Conservation (phyloP, 2,329 filamentous ascomycete species). For the Sclerotinia borealis region DNA sequence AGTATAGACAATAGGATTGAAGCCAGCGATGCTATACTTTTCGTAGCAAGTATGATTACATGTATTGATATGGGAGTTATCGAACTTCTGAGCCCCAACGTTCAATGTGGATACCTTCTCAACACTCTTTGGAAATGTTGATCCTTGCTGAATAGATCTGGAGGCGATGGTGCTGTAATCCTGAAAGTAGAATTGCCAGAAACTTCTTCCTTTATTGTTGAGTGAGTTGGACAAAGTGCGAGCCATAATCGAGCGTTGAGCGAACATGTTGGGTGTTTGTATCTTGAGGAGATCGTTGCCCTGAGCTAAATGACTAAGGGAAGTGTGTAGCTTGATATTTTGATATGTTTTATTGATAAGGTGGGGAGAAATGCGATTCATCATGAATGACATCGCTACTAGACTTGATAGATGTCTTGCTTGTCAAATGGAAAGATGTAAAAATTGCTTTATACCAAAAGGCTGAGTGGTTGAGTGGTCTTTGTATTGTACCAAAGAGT, state of each 20-base stretch:
- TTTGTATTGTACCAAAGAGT: background rate
- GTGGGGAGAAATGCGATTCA: background rate
- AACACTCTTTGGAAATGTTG: background rate
- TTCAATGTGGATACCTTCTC: fast-evolving
- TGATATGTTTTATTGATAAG: background rate
- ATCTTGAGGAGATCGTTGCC: background rate
- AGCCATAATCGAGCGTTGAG: background rate
- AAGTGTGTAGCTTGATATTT: background rate
- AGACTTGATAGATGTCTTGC: background rate
- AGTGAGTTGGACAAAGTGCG: no score
- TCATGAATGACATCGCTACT: background rate
- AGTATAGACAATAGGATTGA: background rate
- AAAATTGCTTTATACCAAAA: background rate
- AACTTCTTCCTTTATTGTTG: background rate
- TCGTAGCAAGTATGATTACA: background rate
- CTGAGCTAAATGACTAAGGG: fast-evolving
- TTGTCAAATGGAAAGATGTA: background rate
- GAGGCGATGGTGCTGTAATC: background rate
- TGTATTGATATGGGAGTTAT: background rate
- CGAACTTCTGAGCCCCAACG: background rate
- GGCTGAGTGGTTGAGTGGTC: background rate
- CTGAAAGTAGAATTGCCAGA: background rate
- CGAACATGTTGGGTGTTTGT: background rate
- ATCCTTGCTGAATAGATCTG: no score
- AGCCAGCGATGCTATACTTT: background rate